Evolutionary conservation across 192 early-diverging fungal genomes (phyloP), one percentile per base, ranked within the genome.

Genomic region (Phycomyces nitens): DNA sequence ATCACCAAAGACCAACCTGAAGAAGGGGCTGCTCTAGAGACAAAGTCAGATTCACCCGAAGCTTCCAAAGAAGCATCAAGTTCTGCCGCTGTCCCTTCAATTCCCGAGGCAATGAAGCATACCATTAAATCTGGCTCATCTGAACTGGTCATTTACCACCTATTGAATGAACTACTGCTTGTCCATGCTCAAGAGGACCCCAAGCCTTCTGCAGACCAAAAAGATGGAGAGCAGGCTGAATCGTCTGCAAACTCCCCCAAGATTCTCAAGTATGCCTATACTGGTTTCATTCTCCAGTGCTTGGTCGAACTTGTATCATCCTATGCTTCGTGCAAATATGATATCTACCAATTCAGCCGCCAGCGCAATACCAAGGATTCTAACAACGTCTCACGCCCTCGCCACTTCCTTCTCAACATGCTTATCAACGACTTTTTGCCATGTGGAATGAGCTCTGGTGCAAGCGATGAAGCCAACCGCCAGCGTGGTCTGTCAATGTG

Each of bases 301-400:
- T 73, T 97, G 23, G 81, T 90, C 5, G 97, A 99, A 70, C 78
- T 99, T 6, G 73, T 94, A n/a, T 83, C 86, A 1, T 91, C 90
- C 3, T 99, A 94, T 73, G 82, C 90, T 22, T 82, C 88, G 23
- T 90, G 87, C 76, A 92, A 91, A 72, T 63, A 81, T 16, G 88
- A 89, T 61, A 67, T 91, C 1, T 84, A 89, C 52, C 77, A 82
- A 20, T 82, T 80, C 44, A 76, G 82, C 29, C 77, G 78, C 18
- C 73, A 80, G 15, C 70, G 79, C 58, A 65, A 40, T 23, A 67
- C 53, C 41, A 77, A 77, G 58, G 74, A 87, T 42, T 70, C 59
- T 10, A 60, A 71, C 0, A 77, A 74, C 57, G 58, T 64, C 0
- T 66, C 71, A 34, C 76, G 74, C 23, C 56, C 67, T 1, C 71